Evolutionary conservation across 2,329 filamentous ascomycete genomes (phyloP).

Genomic region (Alternaria hordeiaustralica): DNA sequence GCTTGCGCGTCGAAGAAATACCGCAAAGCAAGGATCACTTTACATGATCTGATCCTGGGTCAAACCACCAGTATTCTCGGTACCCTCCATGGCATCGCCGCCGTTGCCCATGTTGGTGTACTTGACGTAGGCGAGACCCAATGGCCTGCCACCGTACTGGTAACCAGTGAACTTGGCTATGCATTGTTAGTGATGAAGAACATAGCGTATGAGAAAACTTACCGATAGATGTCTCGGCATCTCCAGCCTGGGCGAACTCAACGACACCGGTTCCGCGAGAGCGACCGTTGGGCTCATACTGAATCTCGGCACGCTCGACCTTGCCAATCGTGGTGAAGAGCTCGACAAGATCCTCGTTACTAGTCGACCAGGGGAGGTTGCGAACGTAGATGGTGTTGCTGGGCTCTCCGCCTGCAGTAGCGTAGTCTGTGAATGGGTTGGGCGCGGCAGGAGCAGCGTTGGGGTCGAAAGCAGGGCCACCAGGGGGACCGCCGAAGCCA

Average conservation of each 20-base stretch:
- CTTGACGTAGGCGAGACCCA: conserved; percentile 92
- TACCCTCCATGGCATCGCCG: conserved; percentile 78
- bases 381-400: conserved; percentile 90
- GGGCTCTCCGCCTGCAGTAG: conserved; percentile 83
- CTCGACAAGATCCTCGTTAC: conserved; percentile 95
- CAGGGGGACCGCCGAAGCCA: conserved; percentile 49
- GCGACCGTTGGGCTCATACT: conserved; percentile 95
- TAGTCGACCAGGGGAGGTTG: conserved; percentile 98
- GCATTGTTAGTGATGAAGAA: conserved; percentile 31
- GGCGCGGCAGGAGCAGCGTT: conserved; percentile 64
- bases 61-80: conserved; percentile 70
- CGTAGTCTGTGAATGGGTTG: conserved; percentile 93
- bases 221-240: conserved; percentile 89
- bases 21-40: background rate
- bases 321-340: conserved; percentile 98
- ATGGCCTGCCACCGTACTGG: conserved; percentile 92
- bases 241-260: conserved; percentile 81
- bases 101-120: conserved; percentile 73
- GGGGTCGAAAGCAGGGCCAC: conserved; percentile 55
- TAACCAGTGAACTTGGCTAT: conserved; percentile 94
- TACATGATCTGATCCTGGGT: conserved; percentile 99
- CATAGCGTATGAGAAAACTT: conserved; percentile 34
- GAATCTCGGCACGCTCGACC: conserved; percentile 98
- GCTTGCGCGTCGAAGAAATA: conserved; percentile 8
- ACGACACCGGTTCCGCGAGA: conserved; percentile 97